Percentiles rank a stretch among this genome's conserved stretches.
phyloP scores from a whole-genome alignment of 768 basidiomycete species.

The Kwoniella bestiolae region DNA sequence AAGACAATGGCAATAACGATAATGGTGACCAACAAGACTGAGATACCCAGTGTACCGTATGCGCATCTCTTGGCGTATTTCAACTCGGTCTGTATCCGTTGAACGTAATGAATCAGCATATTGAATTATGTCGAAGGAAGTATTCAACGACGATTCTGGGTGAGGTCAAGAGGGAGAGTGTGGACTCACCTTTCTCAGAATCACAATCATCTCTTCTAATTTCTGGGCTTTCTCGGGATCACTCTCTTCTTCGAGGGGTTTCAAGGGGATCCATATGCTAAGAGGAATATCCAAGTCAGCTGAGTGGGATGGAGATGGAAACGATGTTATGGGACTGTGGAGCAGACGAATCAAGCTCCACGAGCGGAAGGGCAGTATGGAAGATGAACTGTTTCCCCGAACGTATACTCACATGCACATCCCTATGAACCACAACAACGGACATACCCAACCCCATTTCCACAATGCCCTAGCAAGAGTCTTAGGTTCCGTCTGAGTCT shows the following conservation, averaged over 20 bases:
- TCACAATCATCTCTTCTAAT: constrained; percentile 49
- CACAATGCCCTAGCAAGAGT: constrained; percentile 48
- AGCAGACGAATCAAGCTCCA: too few relatives aligned
- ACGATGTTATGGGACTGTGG: too few relatives aligned
- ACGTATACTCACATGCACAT: constrained; percentile 52
- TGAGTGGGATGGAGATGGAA: too few relatives aligned
- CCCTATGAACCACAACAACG: constrained; percentile 47
- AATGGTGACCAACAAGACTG: constrained; percentile 20
- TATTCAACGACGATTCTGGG: too few relatives aligned
- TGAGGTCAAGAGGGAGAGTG: not conserved
- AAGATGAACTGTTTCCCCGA: too few relatives aligned
- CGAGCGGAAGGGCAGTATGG: too few relatives aligned
- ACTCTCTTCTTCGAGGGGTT: constrained; percentile 41
- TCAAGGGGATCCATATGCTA: constrained; percentile 50
- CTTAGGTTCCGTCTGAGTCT: constrained; percentile 44
- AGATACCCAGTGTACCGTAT: constrained; percentile 30
- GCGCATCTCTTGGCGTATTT: constrained; percentile 48
- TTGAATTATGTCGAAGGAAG: not conserved
- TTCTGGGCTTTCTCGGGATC: constrained; percentile 50
- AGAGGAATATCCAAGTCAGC: not conserved
- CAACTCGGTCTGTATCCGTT: constrained; percentile 37
- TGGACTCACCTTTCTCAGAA: constrained; percentile 42
- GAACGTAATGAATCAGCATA: constrained; percentile 19
- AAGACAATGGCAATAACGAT: constrained; percentile 27
- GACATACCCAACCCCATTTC: constrained; percentile 46